A percentile compares a stretch with the other conserved stretches of the same genome.
These are phyloP conservation scores for Diutina ranongensis DNA, from an alignment of 1,139 yeast genomes.

Conservation along the genomic window DNA sequence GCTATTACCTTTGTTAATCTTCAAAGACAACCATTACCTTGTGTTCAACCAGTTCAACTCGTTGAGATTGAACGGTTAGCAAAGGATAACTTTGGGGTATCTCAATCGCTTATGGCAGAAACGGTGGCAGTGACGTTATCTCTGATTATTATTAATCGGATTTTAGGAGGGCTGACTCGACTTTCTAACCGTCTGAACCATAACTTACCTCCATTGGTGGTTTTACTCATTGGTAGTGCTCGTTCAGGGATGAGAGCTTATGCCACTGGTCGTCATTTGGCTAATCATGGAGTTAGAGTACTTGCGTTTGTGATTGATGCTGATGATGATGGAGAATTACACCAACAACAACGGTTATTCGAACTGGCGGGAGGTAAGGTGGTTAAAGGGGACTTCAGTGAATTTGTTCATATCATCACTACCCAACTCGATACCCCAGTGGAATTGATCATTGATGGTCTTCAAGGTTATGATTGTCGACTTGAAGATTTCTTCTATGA, in stretches of 20 bases:
- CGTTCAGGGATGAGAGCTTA: conserved; percentile 68
- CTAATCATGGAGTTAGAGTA: conserved; percentile 65
- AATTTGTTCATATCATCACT: conserved; percentile 21
- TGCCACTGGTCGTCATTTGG: conserved; percentile 70
- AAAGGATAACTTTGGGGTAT: conserved; percentile 39
- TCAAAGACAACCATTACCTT: conserved; percentile 25
- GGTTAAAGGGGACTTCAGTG: conserved; percentile 22
- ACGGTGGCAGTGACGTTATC: conserved; percentile 63
- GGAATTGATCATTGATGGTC: conserved; percentile 68
- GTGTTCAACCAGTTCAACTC: conserved; percentile 72
- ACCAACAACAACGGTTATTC: conserved; percentile 41
- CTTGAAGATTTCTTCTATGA: conserved; percentile 36
- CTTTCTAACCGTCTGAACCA: conserved; percentile 46
- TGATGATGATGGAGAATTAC: conserved; percentile 19
- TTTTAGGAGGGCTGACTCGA: conserved; percentile 60
- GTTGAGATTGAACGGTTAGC: conserved; percentile 65
- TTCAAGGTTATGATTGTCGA: conserved; percentile 73
- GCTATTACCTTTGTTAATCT: background rate
- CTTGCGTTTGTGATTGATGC: conserved; percentile 40
- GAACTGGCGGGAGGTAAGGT: conserved; percentile 35
- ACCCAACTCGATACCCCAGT: conserved; percentile 58
- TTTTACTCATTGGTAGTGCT: conserved; percentile 62
- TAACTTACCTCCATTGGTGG: conserved; percentile 69
- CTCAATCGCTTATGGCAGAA: conserved; percentile 45
- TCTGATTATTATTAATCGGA: conserved; percentile 38